These are phyloP conservation scores for Nicotiana otophora DNA, from an alignment of 257 asterid genomes.

Conservation along the genomic window DNA sequence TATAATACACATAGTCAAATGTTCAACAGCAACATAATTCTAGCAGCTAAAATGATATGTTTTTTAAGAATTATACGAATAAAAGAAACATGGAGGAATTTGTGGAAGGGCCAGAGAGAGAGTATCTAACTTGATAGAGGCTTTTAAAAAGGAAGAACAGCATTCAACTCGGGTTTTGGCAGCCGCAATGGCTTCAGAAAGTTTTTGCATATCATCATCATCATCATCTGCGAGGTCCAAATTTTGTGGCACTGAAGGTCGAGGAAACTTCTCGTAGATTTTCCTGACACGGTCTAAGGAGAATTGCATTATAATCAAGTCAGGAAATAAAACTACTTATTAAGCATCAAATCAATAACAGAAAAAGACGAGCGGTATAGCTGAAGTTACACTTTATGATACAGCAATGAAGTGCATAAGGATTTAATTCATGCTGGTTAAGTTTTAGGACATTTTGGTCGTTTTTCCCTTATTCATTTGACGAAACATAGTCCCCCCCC, in stretches of 20 bases:
- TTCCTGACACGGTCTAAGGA: slow-evolving; percentile 68
- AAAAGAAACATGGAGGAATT: neutral
- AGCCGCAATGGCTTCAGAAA: slow-evolving; percentile 86
- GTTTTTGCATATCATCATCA: slow-evolving; percentile 78
- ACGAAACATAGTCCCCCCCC: neutral
- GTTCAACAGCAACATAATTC: neutral
- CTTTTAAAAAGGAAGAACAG: slow-evolving; percentile 79
- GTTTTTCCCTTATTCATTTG: neutral
- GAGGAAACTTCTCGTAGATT: slow-evolving; percentile 75
- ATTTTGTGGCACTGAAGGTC: slow-evolving; percentile 77
- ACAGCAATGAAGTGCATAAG: neutral
- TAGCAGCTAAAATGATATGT: neutral
- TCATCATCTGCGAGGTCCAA: slow-evolving; percentile 74
- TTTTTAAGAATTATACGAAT: neutral
- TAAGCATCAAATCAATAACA: neutral
- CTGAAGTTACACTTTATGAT: neutral
- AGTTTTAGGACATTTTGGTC: neutral
- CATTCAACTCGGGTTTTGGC: slow-evolving; percentile 88
- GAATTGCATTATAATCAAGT: slow-evolving; percentile 23
- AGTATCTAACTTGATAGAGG: slow-evolving; percentile 67
- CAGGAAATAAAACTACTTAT: slow-evolving; percentile 3
- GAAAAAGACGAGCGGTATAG: neutral
- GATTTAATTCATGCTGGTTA: neutral
- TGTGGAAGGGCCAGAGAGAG: slow-evolving; percentile 6
- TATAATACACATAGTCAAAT: neutral